These are phyloP conservation scores for Pelargonium nanum DNA, from an alignment of 345 rosid genomes.

Conservation along the genomic window DNA sequence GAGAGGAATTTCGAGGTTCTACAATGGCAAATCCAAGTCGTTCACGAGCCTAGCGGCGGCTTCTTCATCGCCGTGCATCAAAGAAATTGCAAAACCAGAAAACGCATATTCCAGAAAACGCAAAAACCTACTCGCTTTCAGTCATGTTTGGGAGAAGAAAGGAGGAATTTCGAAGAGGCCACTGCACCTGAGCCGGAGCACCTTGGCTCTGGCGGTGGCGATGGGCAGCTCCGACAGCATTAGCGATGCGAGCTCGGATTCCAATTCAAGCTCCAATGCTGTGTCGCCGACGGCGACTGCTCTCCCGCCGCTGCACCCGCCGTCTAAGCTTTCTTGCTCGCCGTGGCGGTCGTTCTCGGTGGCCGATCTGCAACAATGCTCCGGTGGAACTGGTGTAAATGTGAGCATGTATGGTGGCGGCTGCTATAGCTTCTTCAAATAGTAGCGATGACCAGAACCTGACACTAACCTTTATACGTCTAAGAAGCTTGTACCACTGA, in stretches of 20 bases:
- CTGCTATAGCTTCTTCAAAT: too few relatives aligned
- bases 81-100: slow-evolving; percentile 69
- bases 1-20: slow-evolving; percentile 73
- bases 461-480: too few relatives aligned
- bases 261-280: slow-evolving; percentile 31
- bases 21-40: slow-evolving; percentile 76
- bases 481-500: too few relatives aligned
- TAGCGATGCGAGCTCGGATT: slow-evolving; percentile 44
- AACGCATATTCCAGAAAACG: slow-evolving; percentile 46
- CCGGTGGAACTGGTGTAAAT: neutral
- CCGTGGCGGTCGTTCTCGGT: slow-evolving; percentile 47
- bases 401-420: too few relatives aligned
- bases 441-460: too few relatives aligned
- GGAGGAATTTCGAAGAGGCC: slow-evolving; percentile 50
- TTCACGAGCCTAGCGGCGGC: slow-evolving; percentile 50
- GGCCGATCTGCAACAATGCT: slow-evolving; percentile 50
- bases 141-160: slow-evolving; percentile 54
- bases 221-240: slow-evolving; percentile 54
- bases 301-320: slow-evolving; percentile 70
- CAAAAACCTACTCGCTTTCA: slow-evolving; percentile 47
- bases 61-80: slow-evolving; percentile 35
- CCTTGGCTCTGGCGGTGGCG: slow-evolving; percentile 60
- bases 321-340: slow-evolving; percentile 17
- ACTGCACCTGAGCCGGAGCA: slow-evolving; percentile 46
- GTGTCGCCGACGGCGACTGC: slow-evolving; percentile 38